A percentile compares a stretch with the other conserved stretches of the same genome.
Conservation (phyloP, 2,329 filamentous ascomycete genomes). For the Cercospora zeina region DNA sequence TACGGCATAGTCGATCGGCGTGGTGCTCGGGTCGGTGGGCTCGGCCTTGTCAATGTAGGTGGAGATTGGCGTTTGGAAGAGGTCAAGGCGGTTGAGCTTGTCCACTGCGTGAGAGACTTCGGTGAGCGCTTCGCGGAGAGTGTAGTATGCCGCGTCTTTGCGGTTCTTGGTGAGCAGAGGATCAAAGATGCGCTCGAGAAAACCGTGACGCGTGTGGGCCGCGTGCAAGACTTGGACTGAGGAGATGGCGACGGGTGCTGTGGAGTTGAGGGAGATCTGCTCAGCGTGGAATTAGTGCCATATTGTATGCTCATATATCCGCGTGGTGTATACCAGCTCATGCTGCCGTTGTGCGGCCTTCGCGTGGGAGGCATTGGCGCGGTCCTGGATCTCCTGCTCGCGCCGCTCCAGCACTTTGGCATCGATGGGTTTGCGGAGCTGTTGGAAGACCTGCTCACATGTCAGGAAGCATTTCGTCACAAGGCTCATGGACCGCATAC, state of each 20-base stretch:
- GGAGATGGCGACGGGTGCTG: conserved; percentile 83
- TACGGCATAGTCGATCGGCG: conserved; percentile 76
- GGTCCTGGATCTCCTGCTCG: conserved; percentile 61
- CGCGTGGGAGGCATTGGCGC: conserved; percentile 58
- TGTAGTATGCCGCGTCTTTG: conserved; percentile 56
- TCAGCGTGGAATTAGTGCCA: not conserved
- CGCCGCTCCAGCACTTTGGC: conserved; percentile 60
- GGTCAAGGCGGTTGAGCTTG: conserved; percentile 79
- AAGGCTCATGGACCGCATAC: not conserved
- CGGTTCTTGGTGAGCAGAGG: conserved; percentile 70
- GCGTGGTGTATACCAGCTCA: conserved; percentile 59
- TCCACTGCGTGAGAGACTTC: conserved; percentile 69
- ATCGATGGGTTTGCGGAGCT: conserved; percentile 60
- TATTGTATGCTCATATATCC: too few species aligned
- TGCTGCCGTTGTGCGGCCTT: conserved; percentile 64
- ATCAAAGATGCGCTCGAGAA: conserved; percentile 77
- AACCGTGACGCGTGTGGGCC: conserved; percentile 75
- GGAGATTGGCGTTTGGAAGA: conserved; percentile 80
- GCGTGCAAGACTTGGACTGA: conserved; percentile 82
- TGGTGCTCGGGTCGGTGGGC: conserved; percentile 66
- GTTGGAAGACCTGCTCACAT: conserved; percentile 58
- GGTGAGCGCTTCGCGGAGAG: conserved; percentile 73
- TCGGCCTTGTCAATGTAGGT: conserved; percentile 79
- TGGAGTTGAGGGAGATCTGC: conserved; percentile 77
- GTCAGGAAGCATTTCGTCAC: not conserved